Evolutionary conservation across 106 monocot species (phyloP), one percentile per base, ranked within the genome.

Genomic region (Cymbidium sinense): DNA sequence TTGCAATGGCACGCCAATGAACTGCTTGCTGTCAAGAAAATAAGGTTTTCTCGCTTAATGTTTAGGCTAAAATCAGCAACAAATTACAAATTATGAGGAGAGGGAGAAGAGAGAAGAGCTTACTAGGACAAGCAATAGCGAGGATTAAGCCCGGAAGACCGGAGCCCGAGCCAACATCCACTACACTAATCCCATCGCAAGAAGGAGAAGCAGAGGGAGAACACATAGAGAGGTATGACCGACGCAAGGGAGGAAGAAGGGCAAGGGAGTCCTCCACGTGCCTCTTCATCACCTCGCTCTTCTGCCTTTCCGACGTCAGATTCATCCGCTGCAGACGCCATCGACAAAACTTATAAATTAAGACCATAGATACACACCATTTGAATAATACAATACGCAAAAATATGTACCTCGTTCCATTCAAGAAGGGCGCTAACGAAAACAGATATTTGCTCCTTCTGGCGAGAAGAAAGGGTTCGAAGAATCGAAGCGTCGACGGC

Each of bases 261-360:
- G 96, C 89, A 30, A 98, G 88, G 19, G 94, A 98, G 81, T 98
- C 96, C 58, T 87, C 88, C 20, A 98, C 89, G 78, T 98, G 96
- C 70, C 96, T 86, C 79, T 74, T 81, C 91, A 98, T 91, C 72
- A 98, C 92, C 83, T 91, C 88, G 58, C 54, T 70, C 84, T 90
- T 90, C 77, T 91, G 89, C 58, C 51, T 92, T 67, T 89, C 96
- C 50, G 96, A 94, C 50, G 94, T 94, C 73, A 98, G 73, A 75
- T 98, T 98, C 94, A 98, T 98, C 37, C 82, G 70, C 91, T 95
- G 82, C 84, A 73, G 35, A 62, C 78, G 21, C 21, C 21, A 70
- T 47, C 50, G 69, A 7, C 12, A 21, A 47, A 41, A 29, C 25
- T 23, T 20, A 37, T 34, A 34, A 31, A 41, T 2, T 33, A 36